These are phyloP conservation scores for Calonectria pseudoturangicola DNA, from an alignment of 2,329 filamentous ascomycete species.

Conservation along the genomic window DNA sequence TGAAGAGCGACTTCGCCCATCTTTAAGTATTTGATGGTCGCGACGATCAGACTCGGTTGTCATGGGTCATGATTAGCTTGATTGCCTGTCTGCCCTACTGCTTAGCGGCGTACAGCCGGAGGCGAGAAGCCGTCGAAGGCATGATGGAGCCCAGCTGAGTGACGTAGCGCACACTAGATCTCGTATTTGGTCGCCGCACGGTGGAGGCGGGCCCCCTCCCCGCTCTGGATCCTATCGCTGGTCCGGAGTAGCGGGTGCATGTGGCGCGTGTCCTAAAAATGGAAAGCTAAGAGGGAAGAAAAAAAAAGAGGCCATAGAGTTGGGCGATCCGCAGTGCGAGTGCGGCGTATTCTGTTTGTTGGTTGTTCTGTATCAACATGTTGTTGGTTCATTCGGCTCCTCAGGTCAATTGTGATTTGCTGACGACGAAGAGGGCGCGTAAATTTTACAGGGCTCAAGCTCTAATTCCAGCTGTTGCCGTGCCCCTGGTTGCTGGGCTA, in stretches of 20 bases:
- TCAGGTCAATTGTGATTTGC: background rate
- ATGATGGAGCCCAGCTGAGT: conserved; percentile 39
- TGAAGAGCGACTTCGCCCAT: background rate
- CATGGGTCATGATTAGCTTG: conserved; percentile 9
- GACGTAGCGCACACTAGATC: conserved; percentile 51
- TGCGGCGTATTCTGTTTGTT: background rate
- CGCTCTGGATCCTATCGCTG: conserved; percentile 5
- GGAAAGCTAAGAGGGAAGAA: background rate
- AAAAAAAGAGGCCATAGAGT: background rate
- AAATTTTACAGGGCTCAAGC: conserved; percentile 5
- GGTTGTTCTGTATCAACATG: background rate
- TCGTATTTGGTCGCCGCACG: conserved; percentile 50
- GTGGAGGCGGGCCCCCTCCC: conserved; percentile 15
- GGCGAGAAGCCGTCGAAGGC: conserved; percentile 42
- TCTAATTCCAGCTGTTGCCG: background rate
- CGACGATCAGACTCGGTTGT: conserved; percentile 13
- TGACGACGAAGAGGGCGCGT: background rate
- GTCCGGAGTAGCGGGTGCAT: background rate
- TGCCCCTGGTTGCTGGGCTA: conserved; percentile 7
- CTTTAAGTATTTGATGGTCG: conserved; percentile 16
- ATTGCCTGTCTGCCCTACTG: conserved; percentile 43
- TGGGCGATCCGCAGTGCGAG: background rate
- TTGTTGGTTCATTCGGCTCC: background rate
- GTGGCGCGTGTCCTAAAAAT: conserved; percentile 13
- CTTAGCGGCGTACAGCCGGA: conserved; percentile 40